Conservation (phyloP, 768 basidiomycete species). For the Russula brevipes region DNA sequence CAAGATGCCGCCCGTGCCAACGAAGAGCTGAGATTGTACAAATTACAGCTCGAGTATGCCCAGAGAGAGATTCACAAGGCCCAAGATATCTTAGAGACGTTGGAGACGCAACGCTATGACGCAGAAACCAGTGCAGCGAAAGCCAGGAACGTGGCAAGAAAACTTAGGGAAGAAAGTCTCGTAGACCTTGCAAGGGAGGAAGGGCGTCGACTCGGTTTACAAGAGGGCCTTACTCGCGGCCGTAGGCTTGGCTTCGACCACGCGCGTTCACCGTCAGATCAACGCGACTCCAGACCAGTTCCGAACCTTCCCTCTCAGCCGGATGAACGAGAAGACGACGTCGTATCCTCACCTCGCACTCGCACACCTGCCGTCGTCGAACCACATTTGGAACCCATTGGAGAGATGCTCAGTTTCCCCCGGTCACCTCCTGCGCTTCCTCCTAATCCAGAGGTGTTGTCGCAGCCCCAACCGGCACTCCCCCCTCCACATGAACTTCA, state of each 20-base stretch:
- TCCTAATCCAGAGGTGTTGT: conserved; percentile 1
- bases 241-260: conserved; percentile 32
- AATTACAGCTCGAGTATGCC: conserved; percentile 52
- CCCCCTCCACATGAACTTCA: background rate
- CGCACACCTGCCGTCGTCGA: background rate
- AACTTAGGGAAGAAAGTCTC: conserved; percentile 43
- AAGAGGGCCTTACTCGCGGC: conserved; percentile 43
- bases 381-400: conserved; percentile 23
- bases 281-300: conserved; percentile 1
- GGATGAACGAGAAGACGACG: conserved; percentile 13
- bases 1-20: conserved; percentile 33
- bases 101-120: conserved; percentile 45
- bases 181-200: conserved; percentile 50
- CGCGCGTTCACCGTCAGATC: conserved; percentile 23
- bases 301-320: conserved; percentile 5
- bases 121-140: conserved; percentile 45
- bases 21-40: conserved; percentile 53
- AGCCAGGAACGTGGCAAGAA: conserved; percentile 43
- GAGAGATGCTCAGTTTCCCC: conserved; percentile 23
- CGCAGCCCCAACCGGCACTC: background rate
- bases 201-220: conserved; percentile 47
- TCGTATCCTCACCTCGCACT: background rate
- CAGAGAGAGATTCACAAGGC: conserved; percentile 55
- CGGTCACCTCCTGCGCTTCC: conserved; percentile 4
- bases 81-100: conserved; percentile 45